Evolutionary conservation across 2,329 filamentous ascomycete genomes (phyloP).

Genomic region (Neodidymelliopsis sp.): DNA sequence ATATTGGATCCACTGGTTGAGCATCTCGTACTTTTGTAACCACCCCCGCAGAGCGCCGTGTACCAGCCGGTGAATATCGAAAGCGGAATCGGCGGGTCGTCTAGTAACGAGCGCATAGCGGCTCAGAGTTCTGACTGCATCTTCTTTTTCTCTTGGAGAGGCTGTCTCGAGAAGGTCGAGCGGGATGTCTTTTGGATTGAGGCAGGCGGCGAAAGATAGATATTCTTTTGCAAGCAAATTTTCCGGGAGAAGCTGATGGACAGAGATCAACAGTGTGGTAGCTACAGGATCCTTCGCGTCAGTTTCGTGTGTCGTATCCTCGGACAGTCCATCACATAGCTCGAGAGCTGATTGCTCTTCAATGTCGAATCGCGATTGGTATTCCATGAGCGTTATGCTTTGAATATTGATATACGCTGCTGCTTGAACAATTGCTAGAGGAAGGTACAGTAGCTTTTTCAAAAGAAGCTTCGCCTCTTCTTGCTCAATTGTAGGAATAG

Average conservation of each 20-base stretch:
- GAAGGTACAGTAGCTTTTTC: slow-evolving; percentile 27
- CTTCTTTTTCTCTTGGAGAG: slow-evolving; percentile 15
- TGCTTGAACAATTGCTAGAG: slow-evolving; percentile 29
- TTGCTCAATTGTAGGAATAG: slow-evolving; percentile 15
- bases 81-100: slow-evolving; percentile 18
- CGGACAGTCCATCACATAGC: slow-evolving; percentile 47
- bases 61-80: slow-evolving; percentile 26
- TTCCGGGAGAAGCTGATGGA: slow-evolving; percentile 38
- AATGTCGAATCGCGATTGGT: slow-evolving; percentile 17
- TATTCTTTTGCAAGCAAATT: slow-evolving; percentile 45
- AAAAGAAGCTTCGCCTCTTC: slow-evolving; percentile 23
- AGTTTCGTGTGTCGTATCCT: slow-evolving; percentile 29
- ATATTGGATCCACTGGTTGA: slow-evolving; percentile 16
- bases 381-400: slow-evolving; percentile 19
- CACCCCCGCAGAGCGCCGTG: slow-evolving; percentile 16
- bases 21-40: slow-evolving; percentile 10
- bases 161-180: slow-evolving; percentile 25
- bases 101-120: slow-evolving; percentile 23
- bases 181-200: slow-evolving; percentile 36
- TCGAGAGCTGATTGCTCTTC: slow-evolving; percentile 40
- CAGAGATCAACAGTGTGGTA: slow-evolving; percentile 53
- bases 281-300: slow-evolving; percentile 50
- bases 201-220: slow-evolving; percentile 51
- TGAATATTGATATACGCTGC: slow-evolving; percentile 26
- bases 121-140: slow-evolving; percentile 22